Evolutionary conservation across 768 basidiomycete species (phyloP), one percentile per base, ranked within the genome.

Genomic region (Kwoniella newhampshirensis): DNA sequence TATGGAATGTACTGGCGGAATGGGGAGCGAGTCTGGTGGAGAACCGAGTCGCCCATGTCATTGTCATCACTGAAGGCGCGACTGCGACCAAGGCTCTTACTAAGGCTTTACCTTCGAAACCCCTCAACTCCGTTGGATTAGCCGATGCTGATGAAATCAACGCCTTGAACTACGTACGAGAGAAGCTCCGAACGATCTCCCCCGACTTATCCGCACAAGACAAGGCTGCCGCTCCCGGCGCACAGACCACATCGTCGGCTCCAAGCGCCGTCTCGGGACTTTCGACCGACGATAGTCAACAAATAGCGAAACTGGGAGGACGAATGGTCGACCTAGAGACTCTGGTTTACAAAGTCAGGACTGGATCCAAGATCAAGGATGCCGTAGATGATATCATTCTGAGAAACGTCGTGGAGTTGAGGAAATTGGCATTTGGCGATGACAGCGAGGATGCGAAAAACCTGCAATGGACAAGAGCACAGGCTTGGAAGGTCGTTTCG

Each of bases 361-460:
- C 81, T 46, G 88, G 90, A 1, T 83, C 84, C 77, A 78, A 72
- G 15, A 82, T 93, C 2, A 81, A 84, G 51, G 88, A 87, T 36
- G 90, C 91, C 1, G 88, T 96, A 4, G 89, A 93, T 68, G 93
- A 97, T 68, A 90, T 98, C 66, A 84, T 96, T 58, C 77, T 78
- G 20, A 82, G 89, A 15, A 86, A 86, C 30, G 84, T 91, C 9
- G 81, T 84, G 30, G 92, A 96, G 73, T 78, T 98, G 47, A 81
- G 88, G 44, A 97, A 97, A 81, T 87, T 83, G 44, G 89, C 89
- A 0, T 99, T 97, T 71, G 94, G 92, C 0, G 92, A 96, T 62
- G 93, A 96, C 69, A 76, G 80, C 1, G 91, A 94, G 52, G 93
- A 96, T 67, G 87, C 87, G 2, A 92, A 91, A 76, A 79, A 71